Evolutionary conservation across 1,284 basidiomycete species (phyloP).

Genomic region (Leccinum griseonigrum): DNA sequence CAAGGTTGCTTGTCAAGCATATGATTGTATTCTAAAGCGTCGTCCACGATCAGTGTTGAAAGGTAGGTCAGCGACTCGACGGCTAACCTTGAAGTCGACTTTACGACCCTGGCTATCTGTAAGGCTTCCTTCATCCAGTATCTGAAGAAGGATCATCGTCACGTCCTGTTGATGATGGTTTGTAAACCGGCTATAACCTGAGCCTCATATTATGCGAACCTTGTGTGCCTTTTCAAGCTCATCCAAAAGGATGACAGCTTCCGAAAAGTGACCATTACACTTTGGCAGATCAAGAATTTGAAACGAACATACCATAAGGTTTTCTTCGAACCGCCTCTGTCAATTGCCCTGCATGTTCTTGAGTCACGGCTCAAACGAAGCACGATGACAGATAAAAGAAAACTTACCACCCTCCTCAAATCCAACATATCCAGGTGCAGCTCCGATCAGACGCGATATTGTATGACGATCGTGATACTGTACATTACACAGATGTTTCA

Average conservation of each 20-base stretch:
- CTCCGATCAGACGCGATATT: slow-evolving; percentile 86
- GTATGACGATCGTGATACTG: slow-evolving; percentile 89
- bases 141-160: slow-evolving; percentile 87
- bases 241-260: slow-evolving; percentile 79
- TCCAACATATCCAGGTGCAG: slow-evolving; percentile 91
- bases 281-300: neutral
- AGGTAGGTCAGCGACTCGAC: neutral
- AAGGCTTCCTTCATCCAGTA: slow-evolving; percentile 88
- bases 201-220: slow-evolving; percentile 30
- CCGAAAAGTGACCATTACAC: neutral
- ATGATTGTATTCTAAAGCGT: slow-evolving; percentile 33
- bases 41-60: slow-evolving; percentile 1
- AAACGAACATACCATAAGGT: slow-evolving; percentile 63
- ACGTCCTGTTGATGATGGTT: slow-evolving; percentile 56
- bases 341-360: slow-evolving; percentile 55
- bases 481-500: neutral
- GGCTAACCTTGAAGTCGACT: slow-evolving; percentile 73
- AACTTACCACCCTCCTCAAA: slow-evolving; percentile 81
- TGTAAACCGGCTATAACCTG: neutral
- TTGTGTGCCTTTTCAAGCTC: slow-evolving; percentile 93
- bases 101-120: slow-evolving; percentile 82
- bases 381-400: neutral
- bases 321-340: slow-evolving; percentile 85
- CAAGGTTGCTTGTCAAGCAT: slow-evolving; percentile 47
- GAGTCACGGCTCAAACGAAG: neutral